These are phyloP conservation scores for Fusarium vanettenii DNA, from an alignment of 2,329 filamentous ascomycete genomes.

Conservation along the genomic window DNA sequence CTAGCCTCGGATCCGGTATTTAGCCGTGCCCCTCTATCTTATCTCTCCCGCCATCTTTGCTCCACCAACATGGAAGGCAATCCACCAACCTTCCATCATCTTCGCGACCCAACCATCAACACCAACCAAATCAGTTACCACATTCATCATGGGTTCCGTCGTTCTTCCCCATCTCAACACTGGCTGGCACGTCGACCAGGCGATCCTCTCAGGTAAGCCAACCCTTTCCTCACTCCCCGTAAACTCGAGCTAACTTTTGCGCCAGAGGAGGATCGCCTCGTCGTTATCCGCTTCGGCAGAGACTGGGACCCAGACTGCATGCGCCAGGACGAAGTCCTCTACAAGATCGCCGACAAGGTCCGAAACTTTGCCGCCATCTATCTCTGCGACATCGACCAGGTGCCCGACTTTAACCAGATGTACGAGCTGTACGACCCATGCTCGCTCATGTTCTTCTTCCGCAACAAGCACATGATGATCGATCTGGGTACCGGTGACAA, in stretches of 20 bases:
- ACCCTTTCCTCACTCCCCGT: no score
- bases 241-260: constrained; percentile 13
- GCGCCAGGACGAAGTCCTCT: constrained; percentile 90
- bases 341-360: constrained; percentile 90
- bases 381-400: constrained; percentile 90
- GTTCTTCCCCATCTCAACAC: constrained; percentile 91
- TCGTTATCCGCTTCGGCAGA: constrained; percentile 92
- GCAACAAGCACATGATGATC: constrained; percentile 99
- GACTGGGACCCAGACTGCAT: constrained; percentile 82
- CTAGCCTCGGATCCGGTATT: neutral
- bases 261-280: constrained; percentile 86
- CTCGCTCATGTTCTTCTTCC: constrained; percentile 96
- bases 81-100: neutral
- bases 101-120: neutral
- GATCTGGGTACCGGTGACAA: constrained; percentile 99
- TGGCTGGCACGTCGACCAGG: constrained; percentile 98
- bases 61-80: constrained; percentile 5
- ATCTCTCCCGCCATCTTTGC: constrained; percentile 8
- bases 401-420: constrained; percentile 96
- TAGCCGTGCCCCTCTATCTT: constrained; percentile 23
- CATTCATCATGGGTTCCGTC: constrained; percentile 76
- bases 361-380: constrained; percentile 96
- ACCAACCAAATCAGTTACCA: neutral
- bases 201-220: constrained; percentile 69
- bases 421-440: constrained; percentile 92